phyloP scores from a whole-genome alignment of 2,329 filamentous ascomycete genomes.

The Pezicula carpinea region DNA sequence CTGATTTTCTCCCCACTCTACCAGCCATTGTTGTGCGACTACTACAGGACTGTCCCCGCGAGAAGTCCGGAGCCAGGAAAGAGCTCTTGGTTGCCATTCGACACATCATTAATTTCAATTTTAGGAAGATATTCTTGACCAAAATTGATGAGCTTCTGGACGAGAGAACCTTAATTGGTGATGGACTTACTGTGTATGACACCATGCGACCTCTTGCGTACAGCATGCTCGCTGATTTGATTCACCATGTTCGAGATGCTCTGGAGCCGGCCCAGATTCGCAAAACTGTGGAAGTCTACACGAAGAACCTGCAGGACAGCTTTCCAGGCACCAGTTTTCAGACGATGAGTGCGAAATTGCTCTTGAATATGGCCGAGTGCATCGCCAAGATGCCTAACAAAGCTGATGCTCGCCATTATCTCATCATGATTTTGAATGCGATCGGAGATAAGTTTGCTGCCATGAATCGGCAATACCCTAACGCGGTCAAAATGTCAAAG shows the following conservation, averaged over 20 bases:
- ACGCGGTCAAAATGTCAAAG: slow-evolving; percentile 88
- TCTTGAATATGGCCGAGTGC: slow-evolving; percentile 97
- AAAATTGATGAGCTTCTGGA: slow-evolving; percentile 96
- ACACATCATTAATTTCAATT: slow-evolving; percentile 99
- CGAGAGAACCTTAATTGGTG: slow-evolving; percentile 88
- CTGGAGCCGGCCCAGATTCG: slow-evolving; percentile 86
- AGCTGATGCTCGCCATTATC: slow-evolving; percentile 86
- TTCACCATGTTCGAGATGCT: slow-evolving; percentile 93
- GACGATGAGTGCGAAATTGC: slow-evolving; percentile 96
- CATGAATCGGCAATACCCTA: slow-evolving; percentile 95
- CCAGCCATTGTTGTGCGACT: slow-evolving; percentile 88
- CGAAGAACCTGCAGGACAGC: slow-evolving; percentile 88
- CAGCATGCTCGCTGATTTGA: slow-evolving; percentile 96
- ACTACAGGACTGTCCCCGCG: slow-evolving; percentile 87
- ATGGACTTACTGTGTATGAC: slow-evolving; percentile 94
- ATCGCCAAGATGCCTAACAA: slow-evolving; percentile 94
- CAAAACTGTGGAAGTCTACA: slow-evolving; percentile 95
- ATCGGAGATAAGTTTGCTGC: slow-evolving; percentile 97
- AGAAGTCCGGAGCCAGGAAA: slow-evolving; percentile 90
- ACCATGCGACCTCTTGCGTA: slow-evolving; percentile 94
- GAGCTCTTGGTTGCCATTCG: slow-evolving; percentile 93
- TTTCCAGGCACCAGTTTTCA: slow-evolving; percentile 98
- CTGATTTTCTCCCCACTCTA: slow-evolving; percentile 80
- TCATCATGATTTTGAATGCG: slow-evolving; percentile 96
- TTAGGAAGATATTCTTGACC: slow-evolving; percentile 85